A percentile compares a stretch with the other conserved stretches of the same genome.
Conservation (phyloP, 2,329 filamentous ascomycete genomes). For the Cytospora paraplurivora region DNA sequence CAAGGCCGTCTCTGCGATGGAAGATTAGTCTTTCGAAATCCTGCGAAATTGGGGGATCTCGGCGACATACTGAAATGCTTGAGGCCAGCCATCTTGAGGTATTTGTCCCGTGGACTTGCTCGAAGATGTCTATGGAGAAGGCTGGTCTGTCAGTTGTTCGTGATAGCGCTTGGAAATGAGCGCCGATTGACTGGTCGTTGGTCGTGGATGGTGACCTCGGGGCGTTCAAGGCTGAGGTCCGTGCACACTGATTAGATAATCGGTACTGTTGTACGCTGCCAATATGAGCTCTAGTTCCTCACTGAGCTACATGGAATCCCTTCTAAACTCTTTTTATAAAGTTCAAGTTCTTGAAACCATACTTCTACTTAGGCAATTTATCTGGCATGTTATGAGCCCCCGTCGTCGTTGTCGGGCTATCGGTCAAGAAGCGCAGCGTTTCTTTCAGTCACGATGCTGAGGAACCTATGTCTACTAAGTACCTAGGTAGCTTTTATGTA, state of each 20-base stretch:
- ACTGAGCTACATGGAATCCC: not conserved
- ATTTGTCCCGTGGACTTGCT: slow-evolving; percentile 31
- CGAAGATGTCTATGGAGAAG: slow-evolving; percentile 8
- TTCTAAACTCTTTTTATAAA: too few relatives aligned
- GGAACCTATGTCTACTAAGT: too few relatives aligned
- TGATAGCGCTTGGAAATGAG: slow-evolving; percentile 10
- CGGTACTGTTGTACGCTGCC: not conserved
- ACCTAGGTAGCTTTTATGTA: too few relatives aligned
- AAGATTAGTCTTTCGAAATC: slow-evolving; percentile 35
- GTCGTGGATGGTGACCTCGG: slow-evolving; percentile 10
- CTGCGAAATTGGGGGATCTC: slow-evolving; percentile 21
- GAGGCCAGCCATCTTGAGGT: slow-evolving; percentile 46
- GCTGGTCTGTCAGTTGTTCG: slow-evolving; percentile 4
- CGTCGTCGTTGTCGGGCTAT: too few relatives aligned
- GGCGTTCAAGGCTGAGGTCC: not conserved
- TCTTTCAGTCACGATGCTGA: too few relatives aligned
- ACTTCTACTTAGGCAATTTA: too few relatives aligned
- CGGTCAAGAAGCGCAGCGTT: too few relatives aligned
- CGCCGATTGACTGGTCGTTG: slow-evolving; percentile 9
- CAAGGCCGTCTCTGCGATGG: slow-evolving; percentile 45
- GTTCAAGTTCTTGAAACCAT: too few relatives aligned
- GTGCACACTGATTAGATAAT: not conserved
- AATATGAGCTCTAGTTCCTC: not conserved
- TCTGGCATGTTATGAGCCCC: too few relatives aligned
- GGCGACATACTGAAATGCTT: slow-evolving; percentile 45